Conservation (phyloP, 2,329 filamentous ascomycete species). For the Calycina herbarum region DNA sequence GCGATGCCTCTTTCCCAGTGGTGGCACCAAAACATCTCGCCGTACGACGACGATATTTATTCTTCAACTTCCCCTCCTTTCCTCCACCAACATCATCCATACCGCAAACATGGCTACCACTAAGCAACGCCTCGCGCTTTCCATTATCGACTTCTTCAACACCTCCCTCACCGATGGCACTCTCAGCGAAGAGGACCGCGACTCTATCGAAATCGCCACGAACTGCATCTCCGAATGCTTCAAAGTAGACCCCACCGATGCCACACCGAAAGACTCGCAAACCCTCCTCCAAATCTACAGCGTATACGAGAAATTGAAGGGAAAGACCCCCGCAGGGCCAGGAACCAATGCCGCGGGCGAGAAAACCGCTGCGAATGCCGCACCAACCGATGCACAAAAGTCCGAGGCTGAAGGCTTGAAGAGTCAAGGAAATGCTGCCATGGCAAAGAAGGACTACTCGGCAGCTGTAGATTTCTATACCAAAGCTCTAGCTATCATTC, state of each 20-base stretch:
- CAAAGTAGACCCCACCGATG: constrained; percentile 84
- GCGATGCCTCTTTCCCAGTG: not conserved
- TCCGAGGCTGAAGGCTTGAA: constrained; percentile 87
- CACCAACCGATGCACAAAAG: constrained; percentile 55
- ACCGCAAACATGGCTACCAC: constrained; percentile 34
- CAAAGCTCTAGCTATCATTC: constrained; percentile 76
- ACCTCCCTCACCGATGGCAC: constrained; percentile 86
- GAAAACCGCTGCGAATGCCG: constrained; percentile 39
- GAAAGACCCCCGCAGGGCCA: constrained; percentile 41
- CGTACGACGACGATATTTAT: not conserved
- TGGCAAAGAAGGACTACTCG: constrained; percentile 89
- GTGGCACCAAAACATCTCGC: not conserved
- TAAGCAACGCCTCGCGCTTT: constrained; percentile 85
- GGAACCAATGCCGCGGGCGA: constrained; percentile 46
- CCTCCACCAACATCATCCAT: not conserved
- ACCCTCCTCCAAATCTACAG: constrained; percentile 88
- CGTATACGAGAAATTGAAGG: constrained; percentile 92
- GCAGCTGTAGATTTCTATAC: constrained; percentile 84
- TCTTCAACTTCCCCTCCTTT: constrained; percentile 2
- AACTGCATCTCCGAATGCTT: constrained; percentile 96
- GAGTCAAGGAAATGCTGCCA: constrained; percentile 87
- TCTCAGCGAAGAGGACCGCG: constrained; percentile 81
- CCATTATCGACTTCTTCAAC: constrained; percentile 93
- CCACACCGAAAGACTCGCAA: constrained; percentile 79
- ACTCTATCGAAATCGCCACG: constrained; percentile 90